Conservation (phyloP, 495 filamentous ascomycete genomes). For the Saxophila tyrrhenica region DNA sequence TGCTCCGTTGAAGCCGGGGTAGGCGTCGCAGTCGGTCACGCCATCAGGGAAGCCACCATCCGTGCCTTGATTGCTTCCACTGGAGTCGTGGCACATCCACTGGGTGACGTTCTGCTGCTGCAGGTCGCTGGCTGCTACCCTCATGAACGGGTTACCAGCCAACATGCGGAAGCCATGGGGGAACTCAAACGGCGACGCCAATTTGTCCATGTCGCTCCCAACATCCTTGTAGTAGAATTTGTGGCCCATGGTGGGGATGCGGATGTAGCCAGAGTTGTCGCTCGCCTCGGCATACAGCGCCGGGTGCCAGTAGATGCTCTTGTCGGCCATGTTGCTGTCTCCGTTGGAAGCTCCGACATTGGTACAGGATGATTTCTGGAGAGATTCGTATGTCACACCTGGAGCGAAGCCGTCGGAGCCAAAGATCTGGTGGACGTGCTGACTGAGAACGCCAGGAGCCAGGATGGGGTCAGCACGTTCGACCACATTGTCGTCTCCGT, state of each 20-base stretch:
- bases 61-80: background rate
- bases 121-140: background rate
- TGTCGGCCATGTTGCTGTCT: constrained; percentile 1
- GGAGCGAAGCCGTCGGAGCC: background rate
- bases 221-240: constrained; percentile 13
- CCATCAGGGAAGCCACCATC: constrained; percentile 4
- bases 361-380: constrained; percentile 6
- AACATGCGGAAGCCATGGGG: constrained; percentile 9
- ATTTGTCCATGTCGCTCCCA: background rate
- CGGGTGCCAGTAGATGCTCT: constrained; percentile 11
- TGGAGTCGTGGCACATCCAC: constrained; percentile 2
- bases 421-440: constrained; percentile 7
- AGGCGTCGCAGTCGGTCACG: background rate
- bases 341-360: constrained; percentile 1
- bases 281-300: constrained; percentile 2
- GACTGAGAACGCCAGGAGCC: constrained; percentile 1
- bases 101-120: constrained; percentile 8
- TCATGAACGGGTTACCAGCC: constrained; percentile 1
- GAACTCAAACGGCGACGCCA: constrained; percentile 5
- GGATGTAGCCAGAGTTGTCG: background rate
- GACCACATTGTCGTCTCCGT: constrained; percentile 1
- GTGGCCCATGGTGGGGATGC: constrained; percentile 3
- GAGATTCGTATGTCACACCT: constrained; percentile 1
- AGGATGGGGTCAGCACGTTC: constrained; percentile 11
- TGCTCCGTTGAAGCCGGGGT: constrained; percentile 6